These are phyloP conservation scores for Aspergillus cristatus DNA, from an alignment of 495 filamentous ascomycete genomes.

Conservation along the genomic window DNA sequence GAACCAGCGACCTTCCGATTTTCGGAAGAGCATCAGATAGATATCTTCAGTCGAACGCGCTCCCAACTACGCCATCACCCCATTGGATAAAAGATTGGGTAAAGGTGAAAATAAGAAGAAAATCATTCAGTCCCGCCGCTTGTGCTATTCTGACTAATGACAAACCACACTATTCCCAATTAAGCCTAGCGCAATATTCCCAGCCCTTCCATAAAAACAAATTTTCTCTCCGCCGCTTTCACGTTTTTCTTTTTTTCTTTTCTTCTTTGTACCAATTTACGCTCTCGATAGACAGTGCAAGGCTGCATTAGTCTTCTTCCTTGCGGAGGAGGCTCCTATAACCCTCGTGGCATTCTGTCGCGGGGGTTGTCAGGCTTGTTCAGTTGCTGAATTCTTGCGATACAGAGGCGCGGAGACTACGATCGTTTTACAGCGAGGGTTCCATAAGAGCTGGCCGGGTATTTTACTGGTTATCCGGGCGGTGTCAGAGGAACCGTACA, in stretches of 20 bases:
- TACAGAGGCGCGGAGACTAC: constrained; percentile 71
- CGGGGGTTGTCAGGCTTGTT: constrained; percentile 38
- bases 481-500: constrained; percentile 88
- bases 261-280: constrained; percentile 45
- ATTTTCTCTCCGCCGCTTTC: too few relatives aligned
- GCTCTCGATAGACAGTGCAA: constrained; percentile 85
- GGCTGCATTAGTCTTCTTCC: constrained; percentile 49
- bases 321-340: constrained; percentile 37
- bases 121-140: too few relatives aligned
- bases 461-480: constrained; percentile 67
- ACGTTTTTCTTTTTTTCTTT: constrained; percentile 19
- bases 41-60: too few relatives aligned
- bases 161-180: neutral
- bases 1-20: too few relatives aligned
- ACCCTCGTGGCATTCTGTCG: constrained; percentile 61
- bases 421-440: constrained; percentile 45
- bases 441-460: constrained; percentile 89
- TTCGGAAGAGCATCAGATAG: too few relatives aligned
- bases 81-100: too few relatives aligned
- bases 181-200: neutral
- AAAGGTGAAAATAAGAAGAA: too few relatives aligned
- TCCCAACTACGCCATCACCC: too few relatives aligned
- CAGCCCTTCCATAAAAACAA: too few relatives aligned
- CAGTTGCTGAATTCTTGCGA: constrained; percentile 69
- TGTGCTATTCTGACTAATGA: too few relatives aligned